Evolutionary conservation across 768 basidiomycete species (phyloP).

Genomic region (Lactarius quietus): DNA sequence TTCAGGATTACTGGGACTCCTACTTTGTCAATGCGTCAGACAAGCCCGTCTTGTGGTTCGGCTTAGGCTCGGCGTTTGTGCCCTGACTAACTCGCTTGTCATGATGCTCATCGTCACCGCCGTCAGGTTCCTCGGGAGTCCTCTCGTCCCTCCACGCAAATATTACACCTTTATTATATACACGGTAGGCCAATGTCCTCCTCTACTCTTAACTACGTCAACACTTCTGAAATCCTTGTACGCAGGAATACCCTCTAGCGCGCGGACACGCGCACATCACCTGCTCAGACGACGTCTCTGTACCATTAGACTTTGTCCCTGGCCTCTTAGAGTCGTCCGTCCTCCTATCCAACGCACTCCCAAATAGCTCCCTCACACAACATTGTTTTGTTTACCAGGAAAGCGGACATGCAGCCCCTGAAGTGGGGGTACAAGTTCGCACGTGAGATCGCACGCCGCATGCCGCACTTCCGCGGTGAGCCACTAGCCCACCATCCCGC

Average conservation of each 20-base stretch:
- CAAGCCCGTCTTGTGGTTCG: constrained; percentile 27
- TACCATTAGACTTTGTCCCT: constrained; percentile 28
- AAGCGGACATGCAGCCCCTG: constrained; percentile 39
- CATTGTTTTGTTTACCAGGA: constrained; percentile 22
- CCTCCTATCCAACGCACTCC: not conserved
- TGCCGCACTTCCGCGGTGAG: constrained; percentile 41
- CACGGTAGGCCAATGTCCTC: constrained; percentile 12
- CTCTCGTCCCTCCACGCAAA: constrained; percentile 21
- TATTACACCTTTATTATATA: constrained; percentile 23
- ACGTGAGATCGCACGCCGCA: constrained; percentile 54
- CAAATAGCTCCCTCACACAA: no score
- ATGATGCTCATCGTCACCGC: no score
- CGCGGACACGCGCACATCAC: constrained; percentile 30
- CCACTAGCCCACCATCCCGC: constrained; percentile 29
- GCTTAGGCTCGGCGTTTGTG: constrained; percentile 22
- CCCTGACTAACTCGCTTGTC: not conserved
- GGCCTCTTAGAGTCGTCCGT: constrained; percentile 28
- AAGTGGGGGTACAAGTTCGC: constrained; percentile 52
- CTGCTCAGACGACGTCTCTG: constrained; percentile 23
- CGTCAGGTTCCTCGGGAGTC: constrained; percentile 1
- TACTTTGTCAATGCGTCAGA: constrained; percentile 28
- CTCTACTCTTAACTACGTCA: not conserved
- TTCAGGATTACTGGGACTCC: no score
- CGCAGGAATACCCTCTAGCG: constrained; percentile 23
- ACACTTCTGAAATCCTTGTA: no score